These are phyloP conservation scores for Candida gorgasii DNA, from an alignment of 805 yeast genomes.

Conservation along the genomic window DNA sequence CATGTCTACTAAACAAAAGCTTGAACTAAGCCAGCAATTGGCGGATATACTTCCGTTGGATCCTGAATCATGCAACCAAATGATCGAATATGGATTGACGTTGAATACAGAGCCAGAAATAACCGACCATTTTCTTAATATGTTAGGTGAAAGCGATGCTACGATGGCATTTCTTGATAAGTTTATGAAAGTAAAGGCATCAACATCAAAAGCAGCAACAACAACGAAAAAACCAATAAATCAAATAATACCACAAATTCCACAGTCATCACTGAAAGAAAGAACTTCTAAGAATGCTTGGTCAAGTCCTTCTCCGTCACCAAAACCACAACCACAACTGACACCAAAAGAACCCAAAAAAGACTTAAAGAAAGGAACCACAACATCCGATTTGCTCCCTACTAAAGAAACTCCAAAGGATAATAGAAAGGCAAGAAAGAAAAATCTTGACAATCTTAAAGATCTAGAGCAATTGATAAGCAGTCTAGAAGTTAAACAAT, in stretches of 20 bases:
- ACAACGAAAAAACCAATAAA: conserved; percentile 21
- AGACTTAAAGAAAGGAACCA: conserved; percentile 4
- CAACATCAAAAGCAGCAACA: no score
- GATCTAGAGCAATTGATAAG: conserved; percentile 66
- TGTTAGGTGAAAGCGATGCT: conserved; percentile 59
- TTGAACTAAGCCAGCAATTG: conserved; percentile 11
- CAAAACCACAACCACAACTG: conserved; percentile 1
- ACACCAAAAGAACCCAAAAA: conserved; percentile 5
- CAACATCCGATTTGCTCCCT: conserved; percentile 13
- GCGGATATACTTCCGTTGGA: conserved; percentile 52
- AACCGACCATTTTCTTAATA: conserved; percentile 52
- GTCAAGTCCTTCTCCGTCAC: neutral
- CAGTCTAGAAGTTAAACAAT: conserved; percentile 42
- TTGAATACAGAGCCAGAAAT: conserved; percentile 50
- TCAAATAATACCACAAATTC: conserved; percentile 1
- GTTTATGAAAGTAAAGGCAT: conserved; percentile 38
- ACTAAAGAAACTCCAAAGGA: conserved; percentile 14
- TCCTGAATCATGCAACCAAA: conserved; percentile 52
- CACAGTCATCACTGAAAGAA: neutral
- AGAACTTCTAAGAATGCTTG: conserved; percentile 8
- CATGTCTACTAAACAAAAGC: conserved; percentile 3
- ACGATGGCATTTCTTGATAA: conserved; percentile 48
- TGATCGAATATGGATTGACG: conserved; percentile 53
- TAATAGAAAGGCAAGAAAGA: conserved; percentile 38
- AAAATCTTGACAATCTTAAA: conserved; percentile 54